Evolutionary conservation across 2,329 filamentous ascomycete genomes (phyloP).

Genomic region (Xylariaceae sp.): DNA sequence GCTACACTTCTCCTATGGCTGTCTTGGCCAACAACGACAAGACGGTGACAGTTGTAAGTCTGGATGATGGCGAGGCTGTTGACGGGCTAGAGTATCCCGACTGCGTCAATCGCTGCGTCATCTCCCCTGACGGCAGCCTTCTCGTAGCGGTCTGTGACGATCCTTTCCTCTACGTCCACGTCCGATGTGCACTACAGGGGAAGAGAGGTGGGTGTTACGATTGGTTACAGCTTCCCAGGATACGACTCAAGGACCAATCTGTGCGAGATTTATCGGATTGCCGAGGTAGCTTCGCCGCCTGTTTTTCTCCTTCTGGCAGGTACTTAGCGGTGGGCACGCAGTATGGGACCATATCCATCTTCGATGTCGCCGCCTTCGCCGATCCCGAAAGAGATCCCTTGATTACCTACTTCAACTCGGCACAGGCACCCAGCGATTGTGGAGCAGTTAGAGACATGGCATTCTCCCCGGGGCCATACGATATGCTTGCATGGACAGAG

Average conservation of each 20-base stretch:
- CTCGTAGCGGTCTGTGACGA: conserved; percentile 88
- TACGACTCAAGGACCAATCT: conserved; percentile 65
- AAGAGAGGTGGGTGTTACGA: conserved; percentile 46
- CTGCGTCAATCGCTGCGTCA: conserved; percentile 91
- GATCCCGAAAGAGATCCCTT: conserved; percentile 63
- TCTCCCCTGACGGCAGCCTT: conserved; percentile 85
- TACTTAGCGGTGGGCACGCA: conserved; percentile 81
- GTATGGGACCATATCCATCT: conserved; percentile 79
- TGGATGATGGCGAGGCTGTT: conserved; percentile 69
- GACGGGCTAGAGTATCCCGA: conserved; percentile 78
- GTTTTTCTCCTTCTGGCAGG: conserved; percentile 74
- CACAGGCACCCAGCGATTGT: conserved; percentile 70
- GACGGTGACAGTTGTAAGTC: conserved; percentile 82
- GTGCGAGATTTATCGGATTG: conserved; percentile 61
- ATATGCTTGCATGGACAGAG: conserved; percentile 93
- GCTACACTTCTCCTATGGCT: conserved; percentile 65
- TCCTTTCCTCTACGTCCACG: conserved; percentile 84
- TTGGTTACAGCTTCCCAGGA: conserved; percentile 59
- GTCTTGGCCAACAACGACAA: conserved; percentile 90
- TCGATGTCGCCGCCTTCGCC: conserved; percentile 62
- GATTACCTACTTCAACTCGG: conserved; percentile 78
- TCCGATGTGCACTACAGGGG: conserved; percentile 52
- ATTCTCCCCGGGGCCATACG: conserved; percentile 88
- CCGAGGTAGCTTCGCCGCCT: conserved; percentile 77
- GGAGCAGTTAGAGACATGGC: conserved; percentile 91